phyloP scores from a whole-genome alignment of 208 protist genomes.

The Leptomonas pyrrhocoris region DNA sequence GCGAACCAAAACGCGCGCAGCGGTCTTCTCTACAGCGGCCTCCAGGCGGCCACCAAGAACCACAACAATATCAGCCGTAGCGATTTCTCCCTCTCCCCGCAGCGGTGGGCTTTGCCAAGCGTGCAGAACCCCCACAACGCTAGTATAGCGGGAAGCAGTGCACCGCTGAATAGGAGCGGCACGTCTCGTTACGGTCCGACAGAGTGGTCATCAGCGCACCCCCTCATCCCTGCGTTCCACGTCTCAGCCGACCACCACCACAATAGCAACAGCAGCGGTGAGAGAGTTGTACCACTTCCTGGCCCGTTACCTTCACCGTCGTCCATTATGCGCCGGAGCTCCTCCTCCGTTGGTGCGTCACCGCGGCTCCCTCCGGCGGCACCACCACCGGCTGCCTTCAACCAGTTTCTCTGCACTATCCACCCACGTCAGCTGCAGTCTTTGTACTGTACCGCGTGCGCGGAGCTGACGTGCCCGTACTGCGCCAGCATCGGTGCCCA shows the following conservation, averaged over 20 bases:
- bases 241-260: not conserved
- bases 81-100: not conserved
- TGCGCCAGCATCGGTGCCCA: slow-evolving; percentile 71
- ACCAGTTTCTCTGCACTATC: slow-evolving; percentile 45
- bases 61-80: not conserved
- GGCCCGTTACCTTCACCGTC: not conserved
- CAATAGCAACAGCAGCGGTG: not conserved
- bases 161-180: not conserved
- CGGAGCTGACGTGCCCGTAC: slow-evolving; percentile 66
- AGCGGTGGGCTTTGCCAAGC: not conserved
- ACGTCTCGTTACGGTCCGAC: no score
- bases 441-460: slow-evolving; percentile 61
- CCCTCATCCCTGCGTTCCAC: slow-evolving; percentile 2
- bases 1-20: not conserved
- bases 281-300: not conserved
- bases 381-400: slow-evolving; percentile 15
- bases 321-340: slow-evolving; percentile 3
- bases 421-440: slow-evolving; percentile 47
- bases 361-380: not conserved
- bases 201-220: not conserved
- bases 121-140: not conserved
- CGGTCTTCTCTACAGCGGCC: slow-evolving; percentile 15
- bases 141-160: not conserved
- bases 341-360: not conserved
- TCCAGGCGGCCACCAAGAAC: not conserved